A percentile compares a stretch with the other conserved stretches of the same genome.
These are phyloP conservation scores for Suillus clintonianus DNA, from an alignment of 768 basidiomycete species.

Conservation along the genomic window DNA sequence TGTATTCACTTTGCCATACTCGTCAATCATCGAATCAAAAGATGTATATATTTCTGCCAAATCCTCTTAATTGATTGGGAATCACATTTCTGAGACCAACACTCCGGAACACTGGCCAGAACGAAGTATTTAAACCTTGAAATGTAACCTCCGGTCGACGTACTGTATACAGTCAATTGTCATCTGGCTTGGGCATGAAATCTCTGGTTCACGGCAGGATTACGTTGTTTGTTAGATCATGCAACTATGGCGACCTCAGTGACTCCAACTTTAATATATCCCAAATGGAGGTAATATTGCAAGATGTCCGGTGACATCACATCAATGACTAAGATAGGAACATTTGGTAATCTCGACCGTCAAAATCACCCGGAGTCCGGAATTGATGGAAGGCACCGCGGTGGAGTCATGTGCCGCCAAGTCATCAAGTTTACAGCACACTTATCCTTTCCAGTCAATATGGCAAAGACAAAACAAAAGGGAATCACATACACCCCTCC, in stretches of 20 bases:
- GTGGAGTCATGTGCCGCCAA: too few relatives aligned
- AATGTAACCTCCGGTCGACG: not conserved
- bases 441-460: not conserved
- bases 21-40: not conserved
- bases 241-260: not conserved
- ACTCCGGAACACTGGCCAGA: not conserved
- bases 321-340: too few relatives aligned
- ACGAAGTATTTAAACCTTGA: not conserved
- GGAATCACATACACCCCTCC: not conserved
- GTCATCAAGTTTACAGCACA: too few relatives aligned
- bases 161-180: not conserved
- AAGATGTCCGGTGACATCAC: not conserved
- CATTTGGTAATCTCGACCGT: not conserved
- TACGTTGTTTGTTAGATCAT: not conserved
- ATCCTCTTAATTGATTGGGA: not conserved
- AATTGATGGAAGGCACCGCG: too few relatives aligned
- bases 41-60: not conserved
- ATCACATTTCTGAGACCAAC: not conserved
- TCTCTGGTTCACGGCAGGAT: not conserved
- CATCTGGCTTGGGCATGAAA: not conserved
- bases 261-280: not conserved
- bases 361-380: not conserved
- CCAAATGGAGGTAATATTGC: not conserved
- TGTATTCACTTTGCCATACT: not conserved
- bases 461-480: not conserved